Evolutionary conservation across 108 stramenopile genomes (phyloP), one percentile per base, ranked within the genome.

Genomic region (Pseudonitzschia multistriata): DNA sequence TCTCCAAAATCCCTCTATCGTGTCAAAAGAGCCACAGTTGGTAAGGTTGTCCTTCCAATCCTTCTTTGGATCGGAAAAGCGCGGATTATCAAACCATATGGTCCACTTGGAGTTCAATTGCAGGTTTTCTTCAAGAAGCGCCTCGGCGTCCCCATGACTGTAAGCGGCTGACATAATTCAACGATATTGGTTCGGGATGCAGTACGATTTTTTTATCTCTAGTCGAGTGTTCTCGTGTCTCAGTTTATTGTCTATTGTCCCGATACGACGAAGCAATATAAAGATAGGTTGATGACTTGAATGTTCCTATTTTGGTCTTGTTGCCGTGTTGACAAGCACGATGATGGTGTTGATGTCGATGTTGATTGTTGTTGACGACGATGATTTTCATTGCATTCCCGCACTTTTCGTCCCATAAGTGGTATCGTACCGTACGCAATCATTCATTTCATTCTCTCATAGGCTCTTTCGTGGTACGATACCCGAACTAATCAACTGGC

Each of bases 11-110:
- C 79, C 82, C 62, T 92, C 92, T 36, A 91, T 87, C n/a, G 88
- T 85, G 60, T 88, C 74, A 73, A 97, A 96, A 3, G 85, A 83
- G 45, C 87, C 90, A 60, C 90, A 83, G 59, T 90, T 81, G 63
- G 90, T 85, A 47, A 97, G 77, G 72, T 92, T 91, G 66, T 97
- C 94, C 62, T 89, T 89, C 96, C 96, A 97, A 17, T 86, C 84
- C 37, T 78, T 86, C 35, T 85, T 77, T 0, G 78, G 78, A 60
- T 89, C 83, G 5, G 87, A 88, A n/a, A 87, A 67, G 57, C 85
- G 83, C 6, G 96, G 88, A 76, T 97, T 97, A 80, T 97, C 96
- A 63, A 81, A 95, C 94, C 94, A 97, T 65, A 97, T 76, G 30
- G 88, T 82, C 96, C 96, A 97, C 64, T 71, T 84, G 60, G 80